Evolutionary conservation across 2,329 filamentous ascomycete genomes (phyloP), one percentile per base, ranked within the genome.

Genomic region (Triangularia setosa): DNA sequence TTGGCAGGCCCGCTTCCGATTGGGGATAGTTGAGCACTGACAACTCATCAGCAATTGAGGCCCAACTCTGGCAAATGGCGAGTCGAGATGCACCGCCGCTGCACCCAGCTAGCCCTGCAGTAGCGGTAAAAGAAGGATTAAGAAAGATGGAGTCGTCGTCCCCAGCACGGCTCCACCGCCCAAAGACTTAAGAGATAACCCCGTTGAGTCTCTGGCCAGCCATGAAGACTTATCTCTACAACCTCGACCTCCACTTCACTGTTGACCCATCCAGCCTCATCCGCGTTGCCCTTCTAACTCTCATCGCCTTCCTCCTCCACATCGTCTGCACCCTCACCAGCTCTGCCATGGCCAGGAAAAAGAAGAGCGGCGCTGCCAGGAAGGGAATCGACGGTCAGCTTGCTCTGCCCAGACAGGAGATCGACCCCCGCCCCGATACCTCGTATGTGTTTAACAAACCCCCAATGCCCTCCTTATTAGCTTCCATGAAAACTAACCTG

Each of bases 261-360:
- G 66, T 69, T 54, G 68, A 71, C 69, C 65, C 69, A 62, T 67
- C 63, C 61, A 70, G 65, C 64, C 65, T 69, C 67, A 64, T 71
- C 67, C 67, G 62, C 62, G 65, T 68, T 57, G 64, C 64, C 59
- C 65, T 70, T 18, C 21, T 25, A 23, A 44, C 66, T 63, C 65
- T 70, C 67, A 63, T 71, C 65, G 68, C 64, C 62, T 65, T 71
- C 53, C 62, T 63, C 60, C 62, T 70, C 21, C 27, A 68, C 63
- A 60, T 65, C 35, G 58, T 64, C 55, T 63, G 64, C 35, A 68
- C 64, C 25, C 64, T 68, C 60, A 60, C 70, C 58, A 57, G 63
- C 44, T 57, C 63, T 58, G 60, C 48, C 61, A 70, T 71, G 68
- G 69, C 69, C 60, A 68, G 64, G 58, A 68, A 65, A 61, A 71